phyloP scores from a whole-genome alignment of 2,329 filamentous ascomycete species.

The Aschersonia sp. region DNA sequence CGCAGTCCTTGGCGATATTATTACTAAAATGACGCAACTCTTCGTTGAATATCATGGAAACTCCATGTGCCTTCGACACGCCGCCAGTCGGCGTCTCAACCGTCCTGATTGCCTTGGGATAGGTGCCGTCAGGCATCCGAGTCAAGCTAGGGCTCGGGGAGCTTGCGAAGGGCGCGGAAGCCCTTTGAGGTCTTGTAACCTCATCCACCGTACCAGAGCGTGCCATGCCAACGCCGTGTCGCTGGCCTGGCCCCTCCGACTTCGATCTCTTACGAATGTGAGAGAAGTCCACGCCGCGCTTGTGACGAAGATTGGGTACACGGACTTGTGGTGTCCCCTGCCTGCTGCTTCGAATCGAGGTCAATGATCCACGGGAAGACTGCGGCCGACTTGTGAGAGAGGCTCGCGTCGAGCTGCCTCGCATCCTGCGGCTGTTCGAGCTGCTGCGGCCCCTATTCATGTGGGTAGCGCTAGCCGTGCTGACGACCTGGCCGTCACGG shows the following conservation, averaged over 20 bases:
- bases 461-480: conserved; percentile 10
- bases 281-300: conserved; percentile 40
- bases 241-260: conserved; percentile 11
- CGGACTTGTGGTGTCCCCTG: conserved; percentile 27
- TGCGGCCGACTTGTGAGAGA: conserved; percentile 15
- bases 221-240: conserved; percentile 3
- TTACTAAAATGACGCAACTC: conserved; percentile 73
- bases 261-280: conserved; percentile 26
- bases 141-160: conserved; percentile 15
- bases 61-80: conserved; percentile 8
- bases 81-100: conserved; percentile 7
- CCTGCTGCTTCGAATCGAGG: conserved; percentile 32
- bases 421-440: conserved; percentile 17
- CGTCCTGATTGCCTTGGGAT: conserved; percentile 9
- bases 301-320: conserved; percentile 28
- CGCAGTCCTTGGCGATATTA: conserved; percentile 78
- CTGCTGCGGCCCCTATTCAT: conserved; percentile 19
- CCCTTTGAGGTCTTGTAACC: conserved; percentile 8
- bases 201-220: conserved; percentile 6
- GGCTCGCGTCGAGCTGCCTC: conserved; percentile 13
- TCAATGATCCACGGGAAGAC: conserved; percentile 27
- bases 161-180: conserved; percentile 8
- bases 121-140: conserved; percentile 10
- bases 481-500: conserved; percentile 25
- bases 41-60: conserved; percentile 38